Evolutionary conservation across 2,329 filamentous ascomycete genomes (phyloP).

Genomic region (Hyphodiscus sp.): DNA sequence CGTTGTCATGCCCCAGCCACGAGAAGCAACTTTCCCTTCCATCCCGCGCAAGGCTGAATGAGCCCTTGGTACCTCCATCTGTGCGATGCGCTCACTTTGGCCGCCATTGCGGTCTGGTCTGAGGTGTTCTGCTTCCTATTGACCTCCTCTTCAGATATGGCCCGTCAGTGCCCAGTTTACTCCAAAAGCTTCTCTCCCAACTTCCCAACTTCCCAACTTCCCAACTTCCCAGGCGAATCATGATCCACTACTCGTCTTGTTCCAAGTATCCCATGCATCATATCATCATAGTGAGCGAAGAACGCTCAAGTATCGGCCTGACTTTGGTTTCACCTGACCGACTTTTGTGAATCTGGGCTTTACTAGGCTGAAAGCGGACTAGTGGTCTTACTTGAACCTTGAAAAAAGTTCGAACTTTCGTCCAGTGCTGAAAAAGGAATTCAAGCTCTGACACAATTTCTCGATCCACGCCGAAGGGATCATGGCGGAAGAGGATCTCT

Average conservation of each 20-base stretch:
- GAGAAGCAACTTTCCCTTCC: neutral
- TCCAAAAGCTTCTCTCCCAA: neutral
- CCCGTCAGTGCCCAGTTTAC: slow-evolving; percentile 4
- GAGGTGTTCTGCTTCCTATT: neutral
- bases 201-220: no score
- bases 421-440: neutral
- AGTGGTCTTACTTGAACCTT: neutral
- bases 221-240: slow-evolving; percentile 2
- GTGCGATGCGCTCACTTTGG: slow-evolving; percentile 2
- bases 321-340: slow-evolving; percentile 4
- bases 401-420: neutral
- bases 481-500: slow-evolving; percentile 40
- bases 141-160: neutral
- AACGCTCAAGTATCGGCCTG: neutral
- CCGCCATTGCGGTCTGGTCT: neutral
- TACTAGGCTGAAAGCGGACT: neutral
- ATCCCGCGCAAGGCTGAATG: neutral
- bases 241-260: neutral
- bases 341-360: slow-evolving; percentile 4
- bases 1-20: neutral
- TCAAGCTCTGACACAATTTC: neutral
- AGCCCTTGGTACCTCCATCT: neutral
- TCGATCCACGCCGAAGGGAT: neutral
- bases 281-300: neutral
- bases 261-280: neutral